Evolutionary conservation across 306 rosid species (phyloP), one percentile per base, ranked within the genome.

Genomic region (Glycine soja): DNA sequence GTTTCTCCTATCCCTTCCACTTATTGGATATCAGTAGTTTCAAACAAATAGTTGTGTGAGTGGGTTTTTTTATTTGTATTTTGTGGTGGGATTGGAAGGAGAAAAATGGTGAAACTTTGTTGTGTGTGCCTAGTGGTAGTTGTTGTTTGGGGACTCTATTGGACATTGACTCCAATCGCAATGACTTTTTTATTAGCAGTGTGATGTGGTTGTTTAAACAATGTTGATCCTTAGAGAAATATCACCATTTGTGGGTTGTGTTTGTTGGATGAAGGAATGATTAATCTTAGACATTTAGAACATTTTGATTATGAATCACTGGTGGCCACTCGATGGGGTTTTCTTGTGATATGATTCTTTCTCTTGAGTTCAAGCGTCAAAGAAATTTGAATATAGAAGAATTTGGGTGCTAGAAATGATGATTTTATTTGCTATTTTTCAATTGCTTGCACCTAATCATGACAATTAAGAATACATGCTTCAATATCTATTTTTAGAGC

Each of bases 341-440:
- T 72, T 6, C n/a, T 72, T n/a, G 69, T 57, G 53, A 18, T 57
- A 30, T 69, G 45, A 36, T 36, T 36, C 40, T 36, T 36, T 36
- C 40, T 36, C 40, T 36, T 36, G 40, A 36, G 40, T 36, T 36
- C 40, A 36, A 36, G 40, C 40, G 3, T 4, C 5, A 36, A 42
- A 59, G 11, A 34, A 69, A 9, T 53, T 43, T 13, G 0, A 12
- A 24, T 43, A 14, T 16, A 45, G 32, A 59, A 45, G 32, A 59
- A 8, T 47, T 76, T 61, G 80, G 72, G 40, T 46, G 72, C 48
- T 76, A 62, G 40, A 12, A 75, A 30, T 46, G 59, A 61, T 47
- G 38, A 43, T 54, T 59, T 74, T 58, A 42, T 57, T 74, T 40
- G 56, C 15, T 30, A 3, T 58, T 42, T 11, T 24, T 30, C 45